phyloP scores from a whole-genome alignment of 2,329 filamentous ascomycete genomes.

The Magnaporthiopsis incrustans region DNA sequence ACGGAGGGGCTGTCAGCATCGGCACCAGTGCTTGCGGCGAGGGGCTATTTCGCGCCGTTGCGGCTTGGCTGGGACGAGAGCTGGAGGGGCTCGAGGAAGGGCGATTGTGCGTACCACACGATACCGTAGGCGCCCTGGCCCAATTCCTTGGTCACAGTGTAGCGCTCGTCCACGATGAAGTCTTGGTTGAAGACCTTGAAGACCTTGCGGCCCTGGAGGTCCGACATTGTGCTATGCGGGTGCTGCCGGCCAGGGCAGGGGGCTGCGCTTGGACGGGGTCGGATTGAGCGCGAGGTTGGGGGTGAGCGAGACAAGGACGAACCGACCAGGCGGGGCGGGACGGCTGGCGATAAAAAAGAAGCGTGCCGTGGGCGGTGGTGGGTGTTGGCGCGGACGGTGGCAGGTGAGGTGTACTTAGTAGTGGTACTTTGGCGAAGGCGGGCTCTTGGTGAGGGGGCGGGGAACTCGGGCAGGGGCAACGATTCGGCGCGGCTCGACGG shows the following conservation, averaged over 20 bases:
- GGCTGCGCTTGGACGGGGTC: not conserved
- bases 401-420: not conserved
- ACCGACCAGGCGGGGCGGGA: not conserved
- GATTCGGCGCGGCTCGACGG: not conserved
- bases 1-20: slow-evolving; percentile 6
- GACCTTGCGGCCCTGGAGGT: slow-evolving; percentile 60
- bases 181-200: slow-evolving; percentile 99
- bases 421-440: not conserved
- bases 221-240: slow-evolving; percentile 19
- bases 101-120: slow-evolving; percentile 65
- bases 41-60: not conserved
- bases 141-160: slow-evolving; percentile 97
- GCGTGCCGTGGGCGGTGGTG: not conserved
- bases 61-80: not conserved
- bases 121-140: slow-evolving; percentile 98
- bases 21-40: not conserved
- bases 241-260: not conserved
- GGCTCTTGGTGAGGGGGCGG: not conserved
- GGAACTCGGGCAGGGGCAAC: not conserved
- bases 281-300: not conserved
- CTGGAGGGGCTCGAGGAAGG: slow-evolving; percentile 12
- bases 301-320: not conserved
- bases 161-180: slow-evolving; percentile 96
- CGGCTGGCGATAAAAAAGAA: not conserved
- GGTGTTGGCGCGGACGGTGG: not conserved